Conservation (phyloP, 2,329 filamentous ascomycete genomes). For the Zopfia rhizophila region DNA sequence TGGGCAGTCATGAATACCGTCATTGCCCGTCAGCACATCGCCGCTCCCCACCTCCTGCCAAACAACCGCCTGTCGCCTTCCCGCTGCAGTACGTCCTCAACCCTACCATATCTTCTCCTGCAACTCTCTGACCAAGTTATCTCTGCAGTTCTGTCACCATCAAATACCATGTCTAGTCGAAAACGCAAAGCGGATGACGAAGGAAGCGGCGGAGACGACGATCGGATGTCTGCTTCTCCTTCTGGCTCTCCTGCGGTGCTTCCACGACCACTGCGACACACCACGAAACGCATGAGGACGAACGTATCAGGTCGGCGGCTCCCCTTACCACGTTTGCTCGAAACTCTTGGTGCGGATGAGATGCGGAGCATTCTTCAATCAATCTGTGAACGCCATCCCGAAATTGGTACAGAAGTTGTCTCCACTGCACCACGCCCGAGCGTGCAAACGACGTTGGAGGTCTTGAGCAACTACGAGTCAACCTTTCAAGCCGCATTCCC, state of each 20-base stretch:
- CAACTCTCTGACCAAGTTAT: conserved; percentile 43
- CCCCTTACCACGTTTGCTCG: conserved; percentile 80
- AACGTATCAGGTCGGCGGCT: conserved; percentile 76
- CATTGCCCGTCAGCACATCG: conserved; percentile 66
- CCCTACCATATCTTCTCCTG: conserved; percentile 10
- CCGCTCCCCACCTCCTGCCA: conserved; percentile 70
- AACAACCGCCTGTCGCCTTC: conserved; percentile 69
- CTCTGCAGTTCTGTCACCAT: conserved; percentile 49
- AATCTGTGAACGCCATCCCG: conserved; percentile 89
- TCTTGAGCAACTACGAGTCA: conserved; percentile 83
- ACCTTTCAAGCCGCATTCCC: conserved; percentile 83
- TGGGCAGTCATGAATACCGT: conserved; percentile 69
- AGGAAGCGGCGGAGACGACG: conserved; percentile 67
- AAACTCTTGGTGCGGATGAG: conserved; percentile 88
- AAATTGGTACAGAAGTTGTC: conserved; percentile 85
- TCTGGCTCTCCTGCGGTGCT: conserved; percentile 81
- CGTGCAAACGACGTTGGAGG: conserved; percentile 79
- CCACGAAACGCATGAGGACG: conserved; percentile 71
- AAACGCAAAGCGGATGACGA: conserved; percentile 92
- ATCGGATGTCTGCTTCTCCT: conserved; percentile 93
- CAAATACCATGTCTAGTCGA: conserved; percentile 59
- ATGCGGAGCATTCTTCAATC: conserved; percentile 87
- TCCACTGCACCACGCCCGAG: conserved; percentile 87
- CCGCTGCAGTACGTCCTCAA: conserved; percentile 63
- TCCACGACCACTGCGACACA: conserved; percentile 68